Base-by-base conservation (phyloP, 331 rosid species). In the Quercus tomentella region DNA sequence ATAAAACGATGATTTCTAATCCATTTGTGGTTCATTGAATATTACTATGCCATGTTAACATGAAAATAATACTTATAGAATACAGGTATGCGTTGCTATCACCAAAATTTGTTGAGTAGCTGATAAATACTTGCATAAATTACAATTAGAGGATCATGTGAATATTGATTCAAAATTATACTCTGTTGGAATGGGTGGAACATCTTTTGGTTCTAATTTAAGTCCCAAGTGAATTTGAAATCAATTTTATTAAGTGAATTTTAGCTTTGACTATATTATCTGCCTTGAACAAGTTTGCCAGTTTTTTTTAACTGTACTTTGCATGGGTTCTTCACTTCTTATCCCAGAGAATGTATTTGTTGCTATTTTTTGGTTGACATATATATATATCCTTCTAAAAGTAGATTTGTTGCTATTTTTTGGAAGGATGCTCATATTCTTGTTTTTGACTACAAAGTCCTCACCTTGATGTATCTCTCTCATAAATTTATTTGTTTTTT, bases 391-490 rank as follows among this genome's bases (percentile, higher is more conserved):
- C 26, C 54, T 58, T 57, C 11, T 9, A 22, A 17, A 35, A 37
- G 43, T 60, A 69, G 75, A 51, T 55, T 1, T 69, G 81, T 58
- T 35, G 41, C 72, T 66, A 74, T 56, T 66, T 37, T 23, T 30
- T 75, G 66, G 56, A 62, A 76, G 31, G 52, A 51, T 58, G 55
- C 77, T 76, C n/a, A 52, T 60, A 37, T 79, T 74, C 74, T 22
- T 76, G 56, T 65, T 72, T 73, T 45, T 18, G 17, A 51, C 45
- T 54, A 60, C 61, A 10, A 22, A 2, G 57, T 79, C 30, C 70
- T 80, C 61, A 57, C 17, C 68, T 25, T 51, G 82, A 28, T 30
- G 22, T 49, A 23, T 82, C 78, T 85, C 76, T 77, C 88, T 52
- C 43, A 49, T 49, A 12, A 43, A 15, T 84, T 45, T 73, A 16